Conservation (phyloP, 2,329 filamentous ascomycete genomes). For the Monilinia polystroma region DNA sequence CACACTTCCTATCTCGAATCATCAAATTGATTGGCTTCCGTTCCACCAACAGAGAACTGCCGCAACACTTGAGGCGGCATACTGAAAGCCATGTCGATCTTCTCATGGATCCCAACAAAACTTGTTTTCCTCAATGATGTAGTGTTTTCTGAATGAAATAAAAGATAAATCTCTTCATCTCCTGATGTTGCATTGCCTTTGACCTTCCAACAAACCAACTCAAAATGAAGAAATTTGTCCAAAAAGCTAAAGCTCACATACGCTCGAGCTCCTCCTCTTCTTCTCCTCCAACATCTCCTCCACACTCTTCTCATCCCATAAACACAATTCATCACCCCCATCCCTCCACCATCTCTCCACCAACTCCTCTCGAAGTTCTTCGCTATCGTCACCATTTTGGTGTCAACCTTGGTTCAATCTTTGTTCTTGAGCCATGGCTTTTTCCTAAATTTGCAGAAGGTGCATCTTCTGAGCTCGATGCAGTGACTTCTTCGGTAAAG, state of each 20-base stretch:
- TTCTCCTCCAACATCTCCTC: not conserved
- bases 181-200: not conserved
- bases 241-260: conserved; percentile 12
- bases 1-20: conserved; percentile 7
- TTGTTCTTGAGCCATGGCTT: conserved; percentile 61
- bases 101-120: conserved; percentile 7
- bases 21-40: conserved; percentile 7
- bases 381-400: conserved; percentile 61
- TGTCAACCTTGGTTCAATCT: conserved; percentile 57
- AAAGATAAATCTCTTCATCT: not conserved
- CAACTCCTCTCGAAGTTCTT: conserved; percentile 44
- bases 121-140: conserved; percentile 4
- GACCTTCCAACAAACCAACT: not conserved
- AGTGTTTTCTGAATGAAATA: not conserved
- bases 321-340: not conserved
- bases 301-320: not conserved
- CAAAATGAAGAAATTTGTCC: conserved; percentile 23
- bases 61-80: not conserved
- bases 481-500: conserved; percentile 27
- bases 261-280: conserved; percentile 11
- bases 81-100: conserved; percentile 7
- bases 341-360: conserved; percentile 29
- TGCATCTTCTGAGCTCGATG: conserved; percentile 41
- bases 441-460: conserved; percentile 34
- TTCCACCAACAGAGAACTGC: conserved; percentile 3